Conservation (phyloP, 257 asterid genomes). For the Primulina huaijiensis region DNA sequence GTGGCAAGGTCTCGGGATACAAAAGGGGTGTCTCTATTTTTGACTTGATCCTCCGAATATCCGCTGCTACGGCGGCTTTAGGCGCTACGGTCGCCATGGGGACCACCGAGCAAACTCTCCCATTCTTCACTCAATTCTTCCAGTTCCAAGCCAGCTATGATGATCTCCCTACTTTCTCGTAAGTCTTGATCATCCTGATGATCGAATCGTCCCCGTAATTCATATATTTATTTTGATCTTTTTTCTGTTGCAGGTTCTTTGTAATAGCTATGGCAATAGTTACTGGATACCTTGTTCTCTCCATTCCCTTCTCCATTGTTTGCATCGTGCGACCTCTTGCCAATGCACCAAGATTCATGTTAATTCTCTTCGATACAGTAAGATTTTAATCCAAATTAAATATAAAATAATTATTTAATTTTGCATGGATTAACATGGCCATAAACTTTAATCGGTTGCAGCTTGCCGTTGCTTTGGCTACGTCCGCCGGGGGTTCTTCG, state of each 20-base stretch:
- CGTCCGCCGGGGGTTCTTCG: conserved; percentile 12
- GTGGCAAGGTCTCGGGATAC: conserved; percentile 26
- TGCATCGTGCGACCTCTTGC: conserved; percentile 44
- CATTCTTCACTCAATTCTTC: conserved; percentile 47
- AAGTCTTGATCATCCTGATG: too few species aligned
- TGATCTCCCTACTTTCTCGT: conserved; percentile 32
- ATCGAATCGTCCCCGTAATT: not conserved
- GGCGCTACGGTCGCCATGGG: conserved; percentile 44
- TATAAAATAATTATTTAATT: too few species aligned
- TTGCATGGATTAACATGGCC: not conserved
- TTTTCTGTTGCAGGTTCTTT: conserved; percentile 37
- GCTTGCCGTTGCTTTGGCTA: conserved; percentile 16
- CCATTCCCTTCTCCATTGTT: conserved; percentile 45
- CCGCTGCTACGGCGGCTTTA: conserved; percentile 33
- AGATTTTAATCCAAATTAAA: not conserved
- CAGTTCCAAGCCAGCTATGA: conserved; percentile 51
- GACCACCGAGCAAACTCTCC: conserved; percentile 42
- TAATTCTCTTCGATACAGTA: conserved; percentile 31
- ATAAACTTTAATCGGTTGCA: not conserved
- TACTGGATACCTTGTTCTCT: conserved; percentile 40
- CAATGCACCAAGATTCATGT: conserved; percentile 35
- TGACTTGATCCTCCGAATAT: conserved; percentile 38
- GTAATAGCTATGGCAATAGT: conserved; percentile 34
- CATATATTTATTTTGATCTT: too few species aligned
- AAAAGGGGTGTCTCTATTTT: not conserved